These are phyloP conservation scores for Fraxinus greggii DNA, from an alignment of 305 asterid genomes.

Conservation along the genomic window DNA sequence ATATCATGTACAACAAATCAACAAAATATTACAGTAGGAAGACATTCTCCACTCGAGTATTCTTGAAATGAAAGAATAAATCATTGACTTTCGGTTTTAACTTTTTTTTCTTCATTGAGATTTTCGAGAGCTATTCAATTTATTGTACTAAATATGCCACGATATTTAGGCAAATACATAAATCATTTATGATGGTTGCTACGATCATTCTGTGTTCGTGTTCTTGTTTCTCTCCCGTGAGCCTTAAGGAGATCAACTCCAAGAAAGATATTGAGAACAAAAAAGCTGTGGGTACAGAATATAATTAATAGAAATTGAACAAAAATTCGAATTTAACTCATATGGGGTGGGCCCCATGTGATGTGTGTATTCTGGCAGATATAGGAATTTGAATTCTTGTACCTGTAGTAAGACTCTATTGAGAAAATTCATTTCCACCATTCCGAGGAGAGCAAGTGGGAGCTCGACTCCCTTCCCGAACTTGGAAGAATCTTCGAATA, in stretches of 20 bases:
- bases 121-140: neutral
- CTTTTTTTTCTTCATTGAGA: neutral
- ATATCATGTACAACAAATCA: conserved; percentile 9
- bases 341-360: no score
- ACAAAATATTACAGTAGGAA: conserved; percentile 16
- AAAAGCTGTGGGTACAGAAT: no score
- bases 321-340: no score
- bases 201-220: conserved; percentile 25
- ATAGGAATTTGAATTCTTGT: no score
- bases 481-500: conserved; percentile 67
- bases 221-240: conserved; percentile 47
- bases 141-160: neutral
- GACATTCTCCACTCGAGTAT: neutral
- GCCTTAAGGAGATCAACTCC: conserved; percentile 76
- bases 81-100: neutral
- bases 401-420: no score
- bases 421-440: conserved; percentile 87
- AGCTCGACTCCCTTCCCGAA: conserved; percentile 75
- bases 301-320: no score
- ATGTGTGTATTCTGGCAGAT: no score
- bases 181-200: conserved; percentile 43
- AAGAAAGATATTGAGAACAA: conserved; percentile 60
- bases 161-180: conserved; percentile 1
- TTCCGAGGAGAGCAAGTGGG: conserved; percentile 81
- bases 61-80: neutral